A percentile compares a stretch with the other conserved stretches of the same genome.
phyloP scores from a whole-genome alignment of 2,329 filamentous ascomycete species.

The Albophoma yamanashiensis region DNA sequence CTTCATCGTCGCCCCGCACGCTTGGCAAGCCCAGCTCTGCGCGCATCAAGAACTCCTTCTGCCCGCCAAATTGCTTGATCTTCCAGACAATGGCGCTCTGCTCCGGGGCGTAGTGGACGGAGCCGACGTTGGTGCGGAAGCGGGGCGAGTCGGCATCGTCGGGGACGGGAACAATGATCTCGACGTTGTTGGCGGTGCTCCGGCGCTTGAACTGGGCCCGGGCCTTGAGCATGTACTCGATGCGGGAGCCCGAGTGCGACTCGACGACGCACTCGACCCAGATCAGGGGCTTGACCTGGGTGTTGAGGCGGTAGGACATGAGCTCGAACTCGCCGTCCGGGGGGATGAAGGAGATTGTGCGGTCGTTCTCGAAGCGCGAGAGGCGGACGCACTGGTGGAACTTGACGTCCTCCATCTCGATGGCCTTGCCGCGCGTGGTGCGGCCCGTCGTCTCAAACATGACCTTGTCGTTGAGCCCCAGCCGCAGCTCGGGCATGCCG shows the following conservation, averaged over 20 bases:
- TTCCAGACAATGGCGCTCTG: constrained; percentile 99
- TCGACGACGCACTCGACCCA: constrained; percentile 99
- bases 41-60: constrained; percentile 97
- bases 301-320: constrained; percentile 98
- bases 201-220: constrained; percentile 96
- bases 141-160: constrained; percentile 94
- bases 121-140: constrained; percentile 95
- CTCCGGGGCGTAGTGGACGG: constrained; percentile 94
- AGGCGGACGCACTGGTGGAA: constrained; percentile 97
- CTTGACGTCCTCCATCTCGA: constrained; percentile 99
- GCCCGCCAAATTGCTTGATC: constrained; percentile 98
- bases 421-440: constrained; percentile 87
- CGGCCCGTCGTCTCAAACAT: constrained; percentile 99
- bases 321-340: constrained; percentile 98
- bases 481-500: constrained; percentile 90
- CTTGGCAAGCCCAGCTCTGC: constrained; percentile 90
- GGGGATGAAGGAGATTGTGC: constrained; percentile 97
- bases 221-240: constrained; percentile 99
- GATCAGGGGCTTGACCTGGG: constrained; percentile 94
- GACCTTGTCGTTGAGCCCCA: constrained; percentile 96
- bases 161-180: constrained; percentile 93
- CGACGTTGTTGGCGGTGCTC: constrained; percentile 96
- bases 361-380: constrained; percentile 94
- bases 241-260: constrained; percentile 85
- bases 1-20: constrained; percentile 90